phyloP scores from a whole-genome alignment of 148 eudicot species.

The Rhododendron griersonianum region DNA sequence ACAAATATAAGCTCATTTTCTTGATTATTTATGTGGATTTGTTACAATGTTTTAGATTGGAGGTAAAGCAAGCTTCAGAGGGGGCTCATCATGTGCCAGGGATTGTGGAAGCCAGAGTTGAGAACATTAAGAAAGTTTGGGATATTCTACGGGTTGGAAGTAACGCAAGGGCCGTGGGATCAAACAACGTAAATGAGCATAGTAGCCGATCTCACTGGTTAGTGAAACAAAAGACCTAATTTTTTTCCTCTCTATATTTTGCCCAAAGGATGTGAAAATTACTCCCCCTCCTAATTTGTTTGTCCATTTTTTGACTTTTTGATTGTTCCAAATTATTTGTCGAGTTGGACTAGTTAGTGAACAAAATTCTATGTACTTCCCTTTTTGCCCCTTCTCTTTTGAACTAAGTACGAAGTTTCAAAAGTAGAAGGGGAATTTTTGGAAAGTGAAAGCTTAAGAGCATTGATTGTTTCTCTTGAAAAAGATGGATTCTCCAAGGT shows the following conservation, averaged over 20 bases:
- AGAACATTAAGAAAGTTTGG: conserved; percentile 72
- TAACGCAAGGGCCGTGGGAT: conserved; percentile 83
- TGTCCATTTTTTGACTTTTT: background rate
- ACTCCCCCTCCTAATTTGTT: background rate
- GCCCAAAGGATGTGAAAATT: background rate
- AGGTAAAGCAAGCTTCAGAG: conserved; percentile 84
- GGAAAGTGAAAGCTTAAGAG: background rate
- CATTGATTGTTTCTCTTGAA: background rate
- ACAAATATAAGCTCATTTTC: background rate
- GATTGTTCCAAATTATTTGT: background rate
- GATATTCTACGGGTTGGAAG: conserved; percentile 77
- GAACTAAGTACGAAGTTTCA: background rate
- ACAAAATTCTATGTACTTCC: background rate
- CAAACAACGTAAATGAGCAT: conserved; percentile 87
- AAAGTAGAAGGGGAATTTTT: background rate
- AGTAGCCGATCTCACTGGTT: conserved; percentile 96
- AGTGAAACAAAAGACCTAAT: background rate
- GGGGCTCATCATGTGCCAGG: conserved; percentile 84
- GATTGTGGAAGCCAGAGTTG: conserved; percentile 74
- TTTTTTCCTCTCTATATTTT: background rate
- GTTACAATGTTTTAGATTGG: conserved; percentile 42
- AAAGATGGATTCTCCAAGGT: background rate
- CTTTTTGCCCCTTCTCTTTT: background rate
- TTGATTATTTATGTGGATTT: conserved; percentile 3
- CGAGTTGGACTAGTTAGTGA: background rate